These are phyloP conservation scores for Verticillium isaacii DNA, from an alignment of 2,329 filamentous ascomycete genomes.

Conservation along the genomic window DNA sequence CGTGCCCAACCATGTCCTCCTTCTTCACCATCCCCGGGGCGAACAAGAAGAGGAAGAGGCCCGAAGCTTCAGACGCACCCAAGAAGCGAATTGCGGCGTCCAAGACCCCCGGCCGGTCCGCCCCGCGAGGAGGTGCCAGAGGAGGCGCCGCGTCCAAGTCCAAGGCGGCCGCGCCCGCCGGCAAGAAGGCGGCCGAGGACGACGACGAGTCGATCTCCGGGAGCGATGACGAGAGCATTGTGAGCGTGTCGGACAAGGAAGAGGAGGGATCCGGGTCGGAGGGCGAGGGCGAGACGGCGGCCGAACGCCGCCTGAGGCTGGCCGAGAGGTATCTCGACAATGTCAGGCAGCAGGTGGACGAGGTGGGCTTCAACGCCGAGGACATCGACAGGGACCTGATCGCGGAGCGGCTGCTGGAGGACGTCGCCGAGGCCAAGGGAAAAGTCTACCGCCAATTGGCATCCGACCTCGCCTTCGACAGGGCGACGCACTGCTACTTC, in stretches of 20 bases:
- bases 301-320: constrained; percentile 78
- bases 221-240: constrained; percentile 61
- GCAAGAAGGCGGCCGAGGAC: constrained; percentile 38
- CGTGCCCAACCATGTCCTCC: constrained; percentile 68
- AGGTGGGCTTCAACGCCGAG: constrained; percentile 85
- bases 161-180: constrained; percentile 22
- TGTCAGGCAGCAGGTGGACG: constrained; percentile 76
- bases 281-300: constrained; percentile 81
- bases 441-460: constrained; percentile 80
- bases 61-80: constrained; percentile 45
- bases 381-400: constrained; percentile 92
- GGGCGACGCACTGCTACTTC: constrained; percentile 67
- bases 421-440: constrained; percentile 88
- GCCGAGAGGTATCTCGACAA: constrained; percentile 93
- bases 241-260: constrained; percentile 37
- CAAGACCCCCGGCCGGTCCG: constrained; percentile 32
- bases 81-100: constrained; percentile 55
- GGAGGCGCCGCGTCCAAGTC: constrained; percentile 24
- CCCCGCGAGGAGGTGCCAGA: constrained; percentile 29
- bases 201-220: constrained; percentile 79
- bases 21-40: constrained; percentile 90
- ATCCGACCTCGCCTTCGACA: constrained; percentile 63
- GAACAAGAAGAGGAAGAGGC: constrained; percentile 85
- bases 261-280: constrained; percentile 44
- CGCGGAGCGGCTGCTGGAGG: constrained; percentile 83